Evolutionary conservation across 306 rosid species (phyloP).

Genomic region (Cyamopsis tetragonoloba): DNA sequence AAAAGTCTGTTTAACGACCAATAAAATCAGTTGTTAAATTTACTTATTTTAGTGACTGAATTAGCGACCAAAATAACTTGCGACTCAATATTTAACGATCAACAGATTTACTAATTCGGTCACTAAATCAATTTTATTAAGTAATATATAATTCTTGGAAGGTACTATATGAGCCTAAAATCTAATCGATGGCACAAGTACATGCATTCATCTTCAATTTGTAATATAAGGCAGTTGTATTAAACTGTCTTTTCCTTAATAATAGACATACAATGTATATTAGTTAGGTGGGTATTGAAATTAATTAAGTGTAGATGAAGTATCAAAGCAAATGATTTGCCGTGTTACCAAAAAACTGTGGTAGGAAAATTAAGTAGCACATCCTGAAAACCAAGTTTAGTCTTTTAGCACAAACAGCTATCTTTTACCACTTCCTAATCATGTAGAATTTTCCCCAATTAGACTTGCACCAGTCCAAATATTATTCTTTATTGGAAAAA

Average conservation of each 20-base stretch:
- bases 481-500: slow-evolving; percentile 9
- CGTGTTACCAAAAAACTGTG: slow-evolving; percentile 51
- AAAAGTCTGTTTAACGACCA: too few species aligned
- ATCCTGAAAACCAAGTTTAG: slow-evolving; percentile 36
- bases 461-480: neutral
- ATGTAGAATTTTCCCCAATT: neutral
- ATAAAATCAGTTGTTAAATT: too few species aligned
- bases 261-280: neutral
- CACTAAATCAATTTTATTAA: too few species aligned
- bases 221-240: too few species aligned
- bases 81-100: too few species aligned
- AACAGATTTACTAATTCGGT: too few species aligned
- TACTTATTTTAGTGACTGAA: too few species aligned
- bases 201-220: too few species aligned
- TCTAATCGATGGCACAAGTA: neutral
- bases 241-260: neutral
- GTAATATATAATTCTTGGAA: too few species aligned
- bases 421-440: slow-evolving; percentile 1
- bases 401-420: slow-evolving; percentile 26
- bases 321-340: slow-evolving; percentile 33
- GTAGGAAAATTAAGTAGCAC: slow-evolving; percentile 23
- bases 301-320: neutral
- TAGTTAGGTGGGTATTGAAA: slow-evolving; percentile 27
- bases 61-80: too few species aligned
- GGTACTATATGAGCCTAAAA: neutral